Evolutionary conservation across 2,329 filamentous ascomycete genomes (phyloP), one percentile per base, ranked within the genome.

Genomic region (Calonectria henricotiae): DNA sequence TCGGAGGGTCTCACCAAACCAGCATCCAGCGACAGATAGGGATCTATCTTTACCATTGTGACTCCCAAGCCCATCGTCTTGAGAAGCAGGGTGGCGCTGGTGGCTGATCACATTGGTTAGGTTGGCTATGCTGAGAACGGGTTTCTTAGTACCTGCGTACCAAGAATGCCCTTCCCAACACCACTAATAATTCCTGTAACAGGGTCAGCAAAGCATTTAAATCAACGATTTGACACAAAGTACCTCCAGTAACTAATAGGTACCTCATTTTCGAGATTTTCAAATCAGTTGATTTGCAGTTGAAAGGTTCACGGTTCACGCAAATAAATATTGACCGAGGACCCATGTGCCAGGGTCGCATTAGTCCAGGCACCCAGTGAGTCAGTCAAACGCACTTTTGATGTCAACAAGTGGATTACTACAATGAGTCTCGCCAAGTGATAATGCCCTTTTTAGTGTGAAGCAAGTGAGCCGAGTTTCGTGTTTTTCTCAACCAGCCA

Each of bases 1-100:
- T 83, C 81, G 13, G 81, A 76, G 7, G 81, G 82, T 35, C 74
- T 74, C 44, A 80, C 49, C 1, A 73, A 64, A 43, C 77, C 78
- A 66, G 79, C 79, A 73, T 82, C 81, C 35, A 82, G 81, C 73
- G 85, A 86, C 61, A 87, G 76, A 75, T 87, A 86, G 7, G 85
- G 85, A 74, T 89, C 87, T 69, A 88, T 87, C 79, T 88, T 86
- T 72, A 83, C n/a, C 74, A 74, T 72, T 74, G 85, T 88, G 68
- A 94, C 92, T 84, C 93, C 94, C 70, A 96, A 86, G 58, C 94
- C 94, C 74, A 91, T 86, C 12, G 93, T 94, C 87, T 96, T 96
- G 77, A 96, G 89, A 74, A 96, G 86, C 74, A 94, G 85, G 65
- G 92, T 92, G 49, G 90, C 90, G 66, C 71, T 74, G 30, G 74